Evolutionary conservation across 345 rosid genomes (phyloP).

Genomic region (Cardamine occulta): DNA sequence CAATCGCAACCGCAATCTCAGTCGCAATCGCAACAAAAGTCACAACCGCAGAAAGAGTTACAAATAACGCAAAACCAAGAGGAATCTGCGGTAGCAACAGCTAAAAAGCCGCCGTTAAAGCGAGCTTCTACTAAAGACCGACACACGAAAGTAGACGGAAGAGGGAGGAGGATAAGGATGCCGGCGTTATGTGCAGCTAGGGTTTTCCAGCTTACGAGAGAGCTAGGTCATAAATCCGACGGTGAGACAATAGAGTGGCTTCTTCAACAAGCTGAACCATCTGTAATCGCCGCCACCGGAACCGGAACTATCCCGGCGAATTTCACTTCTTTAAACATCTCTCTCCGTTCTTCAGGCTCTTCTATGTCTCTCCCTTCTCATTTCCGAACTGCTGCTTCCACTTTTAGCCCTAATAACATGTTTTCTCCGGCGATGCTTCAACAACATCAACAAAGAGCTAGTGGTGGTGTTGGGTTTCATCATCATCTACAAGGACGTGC

Average conservation of each 20-base stretch:
- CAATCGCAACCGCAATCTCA: constrained; percentile 27
- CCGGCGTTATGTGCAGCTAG: constrained; percentile 99
- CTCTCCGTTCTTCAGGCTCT: constrained; percentile 90
- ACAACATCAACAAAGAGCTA: constrained; percentile 28
- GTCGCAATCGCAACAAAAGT: constrained; percentile 30
- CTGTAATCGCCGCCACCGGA: constrained; percentile 97
- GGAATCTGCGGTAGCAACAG: constrained; percentile 38
- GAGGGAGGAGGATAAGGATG: constrained; percentile 97
- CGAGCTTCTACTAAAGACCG: constrained; percentile 91
- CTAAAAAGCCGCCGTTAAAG: constrained; percentile 76
- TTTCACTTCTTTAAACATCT: constrained; percentile 88
- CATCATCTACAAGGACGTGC: constrained; percentile 40
- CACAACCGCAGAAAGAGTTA: constrained; percentile 38
- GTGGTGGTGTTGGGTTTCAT: constrained; percentile 19
- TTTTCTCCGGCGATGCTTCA: constrained; percentile 34
- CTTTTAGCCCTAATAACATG: constrained; percentile 51
- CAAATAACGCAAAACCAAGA: constrained; percentile 30
- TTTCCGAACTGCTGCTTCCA: constrained; percentile 62
- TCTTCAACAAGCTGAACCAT: constrained; percentile 97
- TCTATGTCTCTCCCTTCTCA: constrained; percentile 88
- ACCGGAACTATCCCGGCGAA: constrained; percentile 98
- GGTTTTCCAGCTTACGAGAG: constrained; percentile 92
- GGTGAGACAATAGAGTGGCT: constrained; percentile 99
- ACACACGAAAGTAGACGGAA: constrained; percentile 95
- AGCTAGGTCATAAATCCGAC: constrained; percentile 91